Evolutionary conservation across 148 eudicot genomes (phyloP).

Genomic region (Fallopia convolvulus): DNA sequence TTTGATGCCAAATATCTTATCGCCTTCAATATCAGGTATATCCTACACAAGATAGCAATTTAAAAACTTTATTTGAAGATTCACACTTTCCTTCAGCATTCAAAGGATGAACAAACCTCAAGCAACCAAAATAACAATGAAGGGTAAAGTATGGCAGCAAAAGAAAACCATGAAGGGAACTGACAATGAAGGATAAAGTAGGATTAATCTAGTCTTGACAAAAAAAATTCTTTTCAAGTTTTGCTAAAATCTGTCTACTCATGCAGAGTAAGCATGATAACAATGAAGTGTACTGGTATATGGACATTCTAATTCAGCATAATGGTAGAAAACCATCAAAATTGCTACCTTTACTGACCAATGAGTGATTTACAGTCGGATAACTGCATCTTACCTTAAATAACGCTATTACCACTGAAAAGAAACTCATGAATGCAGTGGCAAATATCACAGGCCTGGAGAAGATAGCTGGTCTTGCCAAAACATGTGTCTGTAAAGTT

Average conservation of each 20-base stretch:
- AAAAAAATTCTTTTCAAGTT: not conserved
- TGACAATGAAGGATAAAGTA: too few species aligned
- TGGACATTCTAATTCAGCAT: not conserved
- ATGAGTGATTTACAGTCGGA: not conserved
- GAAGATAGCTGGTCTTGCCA: slow-evolving; percentile 63
- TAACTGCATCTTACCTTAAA: slow-evolving; percentile 59
- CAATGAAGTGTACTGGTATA: not conserved
- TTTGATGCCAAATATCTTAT: slow-evolving; percentile 78
- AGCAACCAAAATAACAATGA: too few species aligned
- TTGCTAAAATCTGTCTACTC: not conserved
- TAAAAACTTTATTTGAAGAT: not conserved
- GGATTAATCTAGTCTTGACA: not conserved
- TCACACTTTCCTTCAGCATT: not conserved
- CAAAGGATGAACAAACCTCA: not conserved
- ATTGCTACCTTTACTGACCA: not conserved
- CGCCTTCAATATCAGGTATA: slow-evolving; percentile 97
- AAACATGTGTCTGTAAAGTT: slow-evolving; percentile 58
- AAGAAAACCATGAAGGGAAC: too few species aligned
- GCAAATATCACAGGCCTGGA: slow-evolving; percentile 86
- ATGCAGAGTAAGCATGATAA: not conserved
- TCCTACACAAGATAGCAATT: slow-evolving; percentile 42
- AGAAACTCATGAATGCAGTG: slow-evolving; percentile 98
- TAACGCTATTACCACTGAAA: slow-evolving; percentile 93
- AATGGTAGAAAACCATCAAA: not conserved
- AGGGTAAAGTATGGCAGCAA: too few species aligned